Conservation (phyloP, 345 rosid species). For the Capsella bursapastoris region DNA sequence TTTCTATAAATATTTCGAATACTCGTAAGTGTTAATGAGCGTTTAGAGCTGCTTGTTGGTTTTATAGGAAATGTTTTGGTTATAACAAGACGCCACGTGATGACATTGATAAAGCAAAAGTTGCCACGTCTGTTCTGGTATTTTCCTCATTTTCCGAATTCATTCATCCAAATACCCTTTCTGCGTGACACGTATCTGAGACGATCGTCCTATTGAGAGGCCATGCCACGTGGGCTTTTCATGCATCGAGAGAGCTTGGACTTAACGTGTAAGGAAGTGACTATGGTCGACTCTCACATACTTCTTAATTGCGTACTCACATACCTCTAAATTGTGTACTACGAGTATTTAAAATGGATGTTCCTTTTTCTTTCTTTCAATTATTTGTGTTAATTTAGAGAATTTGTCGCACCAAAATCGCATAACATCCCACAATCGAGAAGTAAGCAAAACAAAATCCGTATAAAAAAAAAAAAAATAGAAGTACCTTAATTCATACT, state of each 20-base stretch:
- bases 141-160: neutral
- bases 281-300: constrained; percentile 2
- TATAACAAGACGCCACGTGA: constrained; percentile 38
- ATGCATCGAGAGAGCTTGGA: constrained; percentile 19
- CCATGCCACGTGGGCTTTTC: constrained; percentile 32
- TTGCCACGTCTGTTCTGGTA: constrained; percentile 21
- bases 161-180: neutral
- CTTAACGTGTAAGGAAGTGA: constrained; percentile 18
- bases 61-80: constrained; percentile 37
- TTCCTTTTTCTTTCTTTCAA: neutral
- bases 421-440: too few relatives aligned
- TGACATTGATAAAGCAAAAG: neutral
- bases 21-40: neutral
- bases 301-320: neutral
- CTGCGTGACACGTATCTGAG: constrained; percentile 29
- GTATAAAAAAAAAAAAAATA: too few relatives aligned
- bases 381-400: too few relatives aligned
- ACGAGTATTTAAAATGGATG: too few relatives aligned
- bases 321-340: neutral
- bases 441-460: too few relatives aligned
- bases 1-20: neutral
- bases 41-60: constrained; percentile 26
- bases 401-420: too few relatives aligned
- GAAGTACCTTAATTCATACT: too few relatives aligned
- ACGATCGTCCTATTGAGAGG: constrained; percentile 17